Evolutionary conservation across 805 yeast species (phyloP).

Genomic region (Ogataea minuta): DNA sequence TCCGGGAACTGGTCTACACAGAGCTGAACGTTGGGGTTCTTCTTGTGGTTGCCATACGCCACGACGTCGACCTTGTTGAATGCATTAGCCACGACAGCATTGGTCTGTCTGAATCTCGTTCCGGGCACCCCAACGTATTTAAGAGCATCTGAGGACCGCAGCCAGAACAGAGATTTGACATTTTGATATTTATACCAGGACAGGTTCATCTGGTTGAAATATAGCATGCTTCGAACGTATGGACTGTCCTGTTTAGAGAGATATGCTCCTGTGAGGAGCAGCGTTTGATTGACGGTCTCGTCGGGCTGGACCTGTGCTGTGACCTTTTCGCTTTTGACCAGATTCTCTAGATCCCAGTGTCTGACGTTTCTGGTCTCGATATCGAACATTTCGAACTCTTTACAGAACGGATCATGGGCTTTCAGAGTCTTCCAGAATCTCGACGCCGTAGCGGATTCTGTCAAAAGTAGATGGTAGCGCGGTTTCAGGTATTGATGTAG

Average conservation of each 20-base stretch:
- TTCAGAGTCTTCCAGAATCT: conserved; percentile 24
- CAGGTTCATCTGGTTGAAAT: conserved; percentile 30
- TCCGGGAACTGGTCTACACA: conserved; percentile 11
- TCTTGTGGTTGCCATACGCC: conserved; percentile 40
- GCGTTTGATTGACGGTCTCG: conserved; percentile 27
- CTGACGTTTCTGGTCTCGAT: conserved; percentile 16
- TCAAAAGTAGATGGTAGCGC: conserved; percentile 54
- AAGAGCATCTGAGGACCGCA: conserved; percentile 56
- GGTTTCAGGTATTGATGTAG: conserved; percentile 64
- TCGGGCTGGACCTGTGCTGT: conserved; percentile 28
- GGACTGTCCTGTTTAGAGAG: conserved; percentile 54
- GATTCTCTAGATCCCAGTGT: conserved; percentile 22
- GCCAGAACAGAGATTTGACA: conserved; percentile 71
- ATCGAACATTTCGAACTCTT: conserved; percentile 17
- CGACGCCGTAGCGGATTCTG: conserved; percentile 20
- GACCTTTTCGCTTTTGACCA: conserved; percentile 45
- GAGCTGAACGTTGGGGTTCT: conserved; percentile 14
- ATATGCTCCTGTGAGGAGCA: conserved; percentile 32
- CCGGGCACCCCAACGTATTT: conserved; percentile 61
- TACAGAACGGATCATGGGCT: conserved; percentile 11
- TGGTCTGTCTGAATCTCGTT: conserved; percentile 52
- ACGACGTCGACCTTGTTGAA: conserved; percentile 57
- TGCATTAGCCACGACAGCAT: conserved; percentile 62
- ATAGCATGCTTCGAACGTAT: conserved; percentile 40
- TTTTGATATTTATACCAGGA: conserved; percentile 41